Evolutionary conservation across 2,329 filamentous ascomycete genomes (phyloP).

Genomic region (Aspergillus tubingensis): DNA sequence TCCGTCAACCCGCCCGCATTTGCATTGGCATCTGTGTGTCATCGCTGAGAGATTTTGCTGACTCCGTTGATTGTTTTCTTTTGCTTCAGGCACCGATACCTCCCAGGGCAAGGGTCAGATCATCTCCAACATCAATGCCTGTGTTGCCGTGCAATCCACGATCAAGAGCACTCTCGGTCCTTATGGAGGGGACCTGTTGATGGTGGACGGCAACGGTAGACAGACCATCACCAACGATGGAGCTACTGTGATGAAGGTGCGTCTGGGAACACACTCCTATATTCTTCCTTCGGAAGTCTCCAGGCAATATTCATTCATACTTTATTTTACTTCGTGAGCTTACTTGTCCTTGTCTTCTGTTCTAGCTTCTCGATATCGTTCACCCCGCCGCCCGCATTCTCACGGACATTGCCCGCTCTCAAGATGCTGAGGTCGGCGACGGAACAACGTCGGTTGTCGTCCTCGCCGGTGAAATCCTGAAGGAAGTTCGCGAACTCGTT

Average conservation of each 20-base stretch:
- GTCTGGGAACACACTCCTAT: slow-evolving; percentile 18
- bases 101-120: slow-evolving; percentile 97
- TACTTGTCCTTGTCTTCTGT: slow-evolving; percentile 14
- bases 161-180: slow-evolving; percentile 95
- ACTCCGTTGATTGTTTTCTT: slow-evolving; percentile 21
- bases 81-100: slow-evolving; percentile 78
- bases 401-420: slow-evolving; percentile 95
- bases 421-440: slow-evolving; percentile 98
- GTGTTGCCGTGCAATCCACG: slow-evolving; percentile 89
- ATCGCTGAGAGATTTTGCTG: slow-evolving; percentile 24
- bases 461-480: slow-evolving; percentile 93
- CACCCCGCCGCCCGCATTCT: slow-evolving; percentile 96
- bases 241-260: slow-evolving; percentile 97
- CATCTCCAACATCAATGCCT: slow-evolving; percentile 97
- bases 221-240: slow-evolving; percentile 99
- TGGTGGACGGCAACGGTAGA: slow-evolving; percentile 92
- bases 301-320: neutral
- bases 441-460: slow-evolving; percentile 98
- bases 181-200: slow-evolving; percentile 92
- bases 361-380: slow-evolving; percentile 91
- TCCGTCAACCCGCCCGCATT: slow-evolving; percentile 52
- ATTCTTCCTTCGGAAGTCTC: neutral
- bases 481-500: slow-evolving; percentile 93
- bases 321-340: too few species aligned
- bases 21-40: slow-evolving; percentile 21